These are phyloP conservation scores for Thalassiosira oceanica DNA, from an alignment of 352 stramenopile species.

Conservation along the genomic window DNA sequence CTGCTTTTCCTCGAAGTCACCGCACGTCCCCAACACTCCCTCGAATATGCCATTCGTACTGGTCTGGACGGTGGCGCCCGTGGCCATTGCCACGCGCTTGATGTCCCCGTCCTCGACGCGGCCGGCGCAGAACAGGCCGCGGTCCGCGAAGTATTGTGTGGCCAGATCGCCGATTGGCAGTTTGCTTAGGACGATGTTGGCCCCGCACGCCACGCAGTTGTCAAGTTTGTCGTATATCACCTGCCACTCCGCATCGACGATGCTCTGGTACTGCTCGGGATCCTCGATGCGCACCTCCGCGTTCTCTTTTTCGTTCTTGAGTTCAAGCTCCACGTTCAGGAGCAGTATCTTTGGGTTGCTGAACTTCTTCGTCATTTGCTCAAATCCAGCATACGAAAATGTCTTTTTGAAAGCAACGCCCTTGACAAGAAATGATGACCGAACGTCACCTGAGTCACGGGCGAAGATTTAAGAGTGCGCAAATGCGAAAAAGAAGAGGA, in stretches of 20 bases:
- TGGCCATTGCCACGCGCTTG: conserved; percentile 93
- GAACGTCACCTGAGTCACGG: conserved; percentile 96
- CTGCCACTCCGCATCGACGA: conserved; percentile 99
- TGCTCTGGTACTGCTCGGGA: conserved; percentile 97
- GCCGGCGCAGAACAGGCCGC: conserved; percentile 96
- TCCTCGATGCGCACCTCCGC: conserved; percentile 96
- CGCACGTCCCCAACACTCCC: conserved; percentile 91
- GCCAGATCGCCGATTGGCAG: conserved; percentile 90
- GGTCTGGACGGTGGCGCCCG: conserved; percentile 88
- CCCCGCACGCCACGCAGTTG: conserved; percentile 84
- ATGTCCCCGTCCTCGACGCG: conserved; percentile 96
- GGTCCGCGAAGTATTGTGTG: conserved; percentile 99
- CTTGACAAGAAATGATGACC: conserved; percentile 95
- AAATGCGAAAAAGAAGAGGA: too few relatives aligned
- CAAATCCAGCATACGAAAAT: conserved; percentile 99
- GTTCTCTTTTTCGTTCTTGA: conserved; percentile 99
- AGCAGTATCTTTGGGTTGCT: conserved; percentile 94
- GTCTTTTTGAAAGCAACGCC: conserved; percentile 99
- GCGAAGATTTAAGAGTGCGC: too few relatives aligned
- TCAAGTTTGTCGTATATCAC: conserved; percentile 99
- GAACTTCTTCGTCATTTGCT: conserved; percentile 99
- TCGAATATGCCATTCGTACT: conserved; percentile 88
- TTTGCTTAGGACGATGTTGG: conserved; percentile 97
- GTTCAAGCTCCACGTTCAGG: conserved; percentile 98
- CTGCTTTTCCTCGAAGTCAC: conserved; percentile 95